phyloP scores from a whole-genome alignment of 1,139 yeast genomes.

The Ogataea hybrid region DNA sequence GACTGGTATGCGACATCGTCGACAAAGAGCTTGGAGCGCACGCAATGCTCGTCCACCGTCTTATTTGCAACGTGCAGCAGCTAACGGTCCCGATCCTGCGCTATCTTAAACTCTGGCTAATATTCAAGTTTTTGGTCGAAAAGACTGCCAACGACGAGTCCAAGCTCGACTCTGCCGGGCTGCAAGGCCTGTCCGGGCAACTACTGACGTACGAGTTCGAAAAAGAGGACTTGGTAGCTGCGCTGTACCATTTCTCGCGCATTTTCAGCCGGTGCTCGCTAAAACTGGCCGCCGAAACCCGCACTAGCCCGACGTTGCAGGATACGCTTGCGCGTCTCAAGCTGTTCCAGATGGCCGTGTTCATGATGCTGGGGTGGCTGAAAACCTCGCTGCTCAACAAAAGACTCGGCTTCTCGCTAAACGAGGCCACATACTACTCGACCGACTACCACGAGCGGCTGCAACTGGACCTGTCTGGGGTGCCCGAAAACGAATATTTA shows the following conservation, averaged over 20 bases:
- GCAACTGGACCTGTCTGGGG: conserved; percentile 3
- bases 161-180: background rate
- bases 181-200: background rate
- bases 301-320: background rate
- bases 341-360: conserved; percentile 4
- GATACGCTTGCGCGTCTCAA: conserved; percentile 1
- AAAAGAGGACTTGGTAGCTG: conserved; percentile 3
- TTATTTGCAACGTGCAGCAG: conserved; percentile 16
- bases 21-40: conserved; percentile 5
- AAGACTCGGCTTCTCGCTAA: background rate
- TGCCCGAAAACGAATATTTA: conserved; percentile 11
- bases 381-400: conserved; percentile 3
- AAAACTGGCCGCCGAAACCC: conserved; percentile 2
- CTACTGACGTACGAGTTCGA: conserved; percentile 4
- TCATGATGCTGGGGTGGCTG: conserved; percentile 2
- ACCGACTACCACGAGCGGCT: conserved; percentile 5
- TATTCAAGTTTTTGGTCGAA: conserved; percentile 12
- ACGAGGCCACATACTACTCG: conserved; percentile 1
- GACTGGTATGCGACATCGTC: conserved; percentile 1
- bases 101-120: conserved; percentile 15
- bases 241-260: conserved; percentile 13
- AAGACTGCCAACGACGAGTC: conserved; percentile 15
- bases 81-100: conserved; percentile 14
- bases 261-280: conserved; percentile 10
- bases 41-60: conserved; percentile 16